Evolutionary conservation across 768 basidiomycete species (phyloP).

Genomic region (Psilocybe subaeruginosa): DNA sequence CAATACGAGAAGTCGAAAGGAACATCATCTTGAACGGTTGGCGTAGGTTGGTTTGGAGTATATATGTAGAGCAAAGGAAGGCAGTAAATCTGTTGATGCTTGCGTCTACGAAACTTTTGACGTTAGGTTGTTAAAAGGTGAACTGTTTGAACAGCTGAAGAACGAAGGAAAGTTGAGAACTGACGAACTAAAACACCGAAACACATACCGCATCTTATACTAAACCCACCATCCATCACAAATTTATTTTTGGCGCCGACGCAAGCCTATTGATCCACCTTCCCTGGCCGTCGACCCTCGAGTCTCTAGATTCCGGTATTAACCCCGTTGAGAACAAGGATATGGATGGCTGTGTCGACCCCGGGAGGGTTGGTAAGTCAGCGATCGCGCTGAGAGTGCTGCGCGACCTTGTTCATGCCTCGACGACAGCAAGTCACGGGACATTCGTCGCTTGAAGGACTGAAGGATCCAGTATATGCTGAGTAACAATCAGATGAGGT

Average conservation of each 20-base stretch:
- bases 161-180: not conserved
- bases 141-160: not conserved
- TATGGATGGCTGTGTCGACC: not conserved
- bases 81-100: not conserved
- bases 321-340: conserved; percentile 4
- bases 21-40: not conserved
- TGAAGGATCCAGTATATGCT: no score
- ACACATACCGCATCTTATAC: not conserved
- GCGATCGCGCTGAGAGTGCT: not conserved
- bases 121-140: not conserved
- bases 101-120: not conserved
- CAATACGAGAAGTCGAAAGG: not conserved
- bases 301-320: not conserved
- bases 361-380: conserved; percentile 6
- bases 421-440: not conserved
- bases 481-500: not conserved
- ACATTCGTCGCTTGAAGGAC: no score
- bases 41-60: not conserved
- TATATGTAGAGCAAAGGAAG: not conserved
- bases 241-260: not conserved
- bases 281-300: not conserved
- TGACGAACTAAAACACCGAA: not conserved
- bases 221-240: not conserved
- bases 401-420: not conserved
- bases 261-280: not conserved